Base-by-base conservation (phyloP, 176 grass and related monocot species). In the Zoysia japonica region DNA sequence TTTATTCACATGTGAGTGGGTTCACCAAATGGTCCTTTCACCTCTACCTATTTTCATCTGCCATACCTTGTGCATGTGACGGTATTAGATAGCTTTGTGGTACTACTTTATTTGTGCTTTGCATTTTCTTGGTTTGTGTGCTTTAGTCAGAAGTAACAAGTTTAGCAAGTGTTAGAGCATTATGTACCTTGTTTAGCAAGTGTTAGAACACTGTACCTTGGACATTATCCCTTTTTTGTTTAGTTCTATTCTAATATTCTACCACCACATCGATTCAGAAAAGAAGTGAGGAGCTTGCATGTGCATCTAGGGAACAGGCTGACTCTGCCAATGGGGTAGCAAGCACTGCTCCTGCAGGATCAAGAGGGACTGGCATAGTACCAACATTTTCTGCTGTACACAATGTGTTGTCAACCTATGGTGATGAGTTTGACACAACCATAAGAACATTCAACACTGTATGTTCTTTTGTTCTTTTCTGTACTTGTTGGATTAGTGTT, bases 371-470 rank as follows among this genome's bases (percentile, higher is more conserved):
- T 75, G 74, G 77, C 68, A 82, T 75, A 68, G n/a, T 81, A 59
- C 81, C 86, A 68, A 78, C 81, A 28, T 78, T 93, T 85, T 86
- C 90, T 91, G 83, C 84, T 61, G 67, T 86, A 61, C 86, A 88
- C 89, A 87, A 72, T 79, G 61, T 51, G 16, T 83, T 51, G 16
- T 83, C 85, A 72, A 64, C 82, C 28, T 89, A 86, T 87, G 90
- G 85, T 50, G 90, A 99, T 71, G 96, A 95, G 79, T 95, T 88
- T 72, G 92, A 86, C 78, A 93, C 90, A 68, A 92, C 96, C 36
- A 87, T 99, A 73, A 80, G 84, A 79, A 89, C 77, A 71, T 87
- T 99, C 57, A 99, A 99, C 72, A 95, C 49, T 66, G 96, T 99
- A 95, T 79, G 96, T 70, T 89, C 28, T 84, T 65, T 55, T 80